A percentile compares a stretch with the other conserved stretches of the same genome.
phyloP scores from a whole-genome alignment of 306 rosid genomes.

The Cicer bijugum region DNA sequence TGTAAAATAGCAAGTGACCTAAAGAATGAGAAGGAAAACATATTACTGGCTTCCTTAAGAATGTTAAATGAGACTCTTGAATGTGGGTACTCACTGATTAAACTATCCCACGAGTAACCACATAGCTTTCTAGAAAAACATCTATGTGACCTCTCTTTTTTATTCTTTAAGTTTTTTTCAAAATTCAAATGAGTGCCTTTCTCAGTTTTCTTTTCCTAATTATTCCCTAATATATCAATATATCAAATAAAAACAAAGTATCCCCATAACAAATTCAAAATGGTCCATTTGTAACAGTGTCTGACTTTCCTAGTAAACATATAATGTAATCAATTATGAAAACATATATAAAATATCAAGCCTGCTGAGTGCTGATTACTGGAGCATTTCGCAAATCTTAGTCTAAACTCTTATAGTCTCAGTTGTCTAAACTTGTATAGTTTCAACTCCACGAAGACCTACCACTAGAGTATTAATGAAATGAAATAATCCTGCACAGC shows the following conservation, averaged over 20 bases:
- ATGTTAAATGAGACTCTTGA: neutral
- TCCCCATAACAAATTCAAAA: neutral
- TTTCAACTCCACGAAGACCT: neutral
- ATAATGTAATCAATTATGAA: neutral
- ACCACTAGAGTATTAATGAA: neutral
- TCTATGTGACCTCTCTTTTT: neutral
- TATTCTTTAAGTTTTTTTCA: neutral
- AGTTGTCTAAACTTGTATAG: neutral
- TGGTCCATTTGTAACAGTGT: neutral
- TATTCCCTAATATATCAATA: neutral
- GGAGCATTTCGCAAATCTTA: neutral
- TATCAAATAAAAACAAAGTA: neutral
- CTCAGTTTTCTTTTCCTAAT: neutral
- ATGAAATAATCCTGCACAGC: neutral
- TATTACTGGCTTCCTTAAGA: conserved; percentile 23
- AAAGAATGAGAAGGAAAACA: conserved; percentile 36
- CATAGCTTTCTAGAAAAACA: conserved; percentile 1
- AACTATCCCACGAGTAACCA: neutral
- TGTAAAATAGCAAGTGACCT: neutral
- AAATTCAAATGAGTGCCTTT: neutral
- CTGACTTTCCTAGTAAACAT: neutral
- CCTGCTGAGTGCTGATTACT: conserved; percentile 4
- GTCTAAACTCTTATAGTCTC: neutral
- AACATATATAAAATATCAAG: neutral
- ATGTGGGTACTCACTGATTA: neutral